Evolutionary conservation across 352 stramenopile species (phyloP).

Genomic region (Phytophthora pinifolia): DNA sequence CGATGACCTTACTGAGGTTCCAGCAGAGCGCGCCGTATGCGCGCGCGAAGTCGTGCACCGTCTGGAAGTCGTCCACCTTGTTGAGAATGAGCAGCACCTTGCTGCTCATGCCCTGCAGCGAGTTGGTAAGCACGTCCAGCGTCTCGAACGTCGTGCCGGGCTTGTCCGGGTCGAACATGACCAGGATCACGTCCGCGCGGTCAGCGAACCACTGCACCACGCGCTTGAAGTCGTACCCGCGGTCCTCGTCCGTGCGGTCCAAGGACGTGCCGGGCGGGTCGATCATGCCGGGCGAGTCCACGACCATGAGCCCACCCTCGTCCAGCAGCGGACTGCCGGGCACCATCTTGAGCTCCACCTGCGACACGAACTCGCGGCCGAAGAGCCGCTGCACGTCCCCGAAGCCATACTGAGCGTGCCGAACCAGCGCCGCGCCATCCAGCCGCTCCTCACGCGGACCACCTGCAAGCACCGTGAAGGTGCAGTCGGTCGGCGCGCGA

Average conservation of each 20-base stretch:
- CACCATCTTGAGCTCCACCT: slow-evolving; percentile 86
- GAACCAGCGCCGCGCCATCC: slow-evolving; percentile 70
- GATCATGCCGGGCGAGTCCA: slow-evolving; percentile 89
- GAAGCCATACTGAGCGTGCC: slow-evolving; percentile 79
- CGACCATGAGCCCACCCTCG: slow-evolving; percentile 80
- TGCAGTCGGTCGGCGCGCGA: slow-evolving; percentile 79
- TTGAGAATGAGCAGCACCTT: slow-evolving; percentile 88
- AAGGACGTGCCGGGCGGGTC: slow-evolving; percentile 67
- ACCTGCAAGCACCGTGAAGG: slow-evolving; percentile 80
- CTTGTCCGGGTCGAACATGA: slow-evolving; percentile 91
- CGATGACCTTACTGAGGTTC: slow-evolving; percentile 89
- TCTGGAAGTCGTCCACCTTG: slow-evolving; percentile 89
- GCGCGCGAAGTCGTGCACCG: slow-evolving; percentile 85
- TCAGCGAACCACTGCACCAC: slow-evolving; percentile 88
- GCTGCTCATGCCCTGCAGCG: slow-evolving; percentile 69
- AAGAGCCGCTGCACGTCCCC: slow-evolving; percentile 80
- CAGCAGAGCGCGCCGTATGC: slow-evolving; percentile 87
- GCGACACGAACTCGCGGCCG: slow-evolving; percentile 79
- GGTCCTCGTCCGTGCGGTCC: slow-evolving; percentile 69
- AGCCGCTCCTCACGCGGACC: slow-evolving; percentile 70
- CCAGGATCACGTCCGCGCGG: slow-evolving; percentile 81
- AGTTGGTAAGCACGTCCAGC: slow-evolving; percentile 83
- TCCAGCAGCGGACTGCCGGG: slow-evolving; percentile 65
- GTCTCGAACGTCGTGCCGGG: slow-evolving; percentile 88
- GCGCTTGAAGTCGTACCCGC: slow-evolving; percentile 87